Evolutionary conservation across 2,329 filamentous ascomycete genomes (phyloP).

Genomic region (Xylariaceae sp.): DNA sequence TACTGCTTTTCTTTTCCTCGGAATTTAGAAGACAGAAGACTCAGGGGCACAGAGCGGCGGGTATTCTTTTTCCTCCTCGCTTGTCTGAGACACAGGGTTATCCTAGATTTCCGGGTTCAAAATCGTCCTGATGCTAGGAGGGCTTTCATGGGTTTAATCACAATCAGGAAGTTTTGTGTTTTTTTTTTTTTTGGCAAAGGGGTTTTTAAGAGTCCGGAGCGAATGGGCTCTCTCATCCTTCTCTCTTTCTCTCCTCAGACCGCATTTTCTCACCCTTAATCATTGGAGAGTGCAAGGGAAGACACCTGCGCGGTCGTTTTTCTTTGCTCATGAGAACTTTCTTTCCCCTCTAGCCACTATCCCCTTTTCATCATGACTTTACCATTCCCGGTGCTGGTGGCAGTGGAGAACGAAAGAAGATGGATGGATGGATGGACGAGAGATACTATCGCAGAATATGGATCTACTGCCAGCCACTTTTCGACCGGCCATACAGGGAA

Average conservation of each 20-base stretch:
- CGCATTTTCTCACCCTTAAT: neutral
- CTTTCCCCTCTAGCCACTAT: neutral
- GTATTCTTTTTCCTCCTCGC: neutral
- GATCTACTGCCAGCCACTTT: slow-evolving; percentile 6
- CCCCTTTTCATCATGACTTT: neutral
- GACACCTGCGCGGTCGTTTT: neutral
- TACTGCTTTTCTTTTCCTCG: slow-evolving; percentile 1
- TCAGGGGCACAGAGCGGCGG: slow-evolving; percentile 1
- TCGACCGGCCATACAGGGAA: slow-evolving; percentile 1
- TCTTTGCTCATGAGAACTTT: neutral
- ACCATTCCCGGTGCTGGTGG: neutral
- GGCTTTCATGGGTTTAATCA: neutral
- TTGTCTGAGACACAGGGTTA: slow-evolving; percentile 5
- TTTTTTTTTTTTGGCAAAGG: neutral
- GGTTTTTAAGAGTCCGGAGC: no score
- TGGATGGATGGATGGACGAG: neutral
- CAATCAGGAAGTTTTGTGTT: slow-evolving; percentile 3
- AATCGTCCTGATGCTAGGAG: no score
- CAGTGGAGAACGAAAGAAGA: neutral
- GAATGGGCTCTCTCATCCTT: neutral
- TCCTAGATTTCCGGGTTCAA: neutral
- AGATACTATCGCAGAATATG: slow-evolving; percentile 2
- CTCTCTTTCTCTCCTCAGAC: neutral
- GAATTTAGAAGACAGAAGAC: neutral
- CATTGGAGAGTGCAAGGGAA: neutral